These are phyloP conservation scores for Hypoxylon sp. DNA, from an alignment of 2,329 filamentous ascomycete species.

Conservation along the genomic window DNA sequence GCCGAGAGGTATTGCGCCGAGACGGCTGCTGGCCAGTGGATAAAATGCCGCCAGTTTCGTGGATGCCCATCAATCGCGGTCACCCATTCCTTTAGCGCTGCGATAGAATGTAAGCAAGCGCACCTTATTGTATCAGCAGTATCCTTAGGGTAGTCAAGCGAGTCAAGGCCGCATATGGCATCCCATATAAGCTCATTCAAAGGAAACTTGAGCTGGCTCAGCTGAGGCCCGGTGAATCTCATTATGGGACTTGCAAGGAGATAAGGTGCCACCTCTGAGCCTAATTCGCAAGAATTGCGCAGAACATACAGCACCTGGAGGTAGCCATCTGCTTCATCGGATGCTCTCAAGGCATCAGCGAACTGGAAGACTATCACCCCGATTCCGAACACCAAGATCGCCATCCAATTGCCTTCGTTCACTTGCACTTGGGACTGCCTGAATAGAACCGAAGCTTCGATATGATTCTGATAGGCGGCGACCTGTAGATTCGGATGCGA, in stretches of 20 bases:
- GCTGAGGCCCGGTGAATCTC: conserved; percentile 16
- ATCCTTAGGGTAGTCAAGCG: conserved; percentile 16
- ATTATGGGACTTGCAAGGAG: conserved; percentile 35
- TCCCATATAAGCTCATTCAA: conserved; percentile 24
- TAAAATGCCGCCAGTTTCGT: conserved; percentile 43
- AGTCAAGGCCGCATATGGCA: conserved; percentile 25
- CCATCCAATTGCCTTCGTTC: conserved; percentile 74
- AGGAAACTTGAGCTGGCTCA: background rate
- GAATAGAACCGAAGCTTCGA: conserved; percentile 62
- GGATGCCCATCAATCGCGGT: conserved; percentile 30
- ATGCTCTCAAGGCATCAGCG: conserved; percentile 20
- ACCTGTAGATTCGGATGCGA: conserved; percentile 25
- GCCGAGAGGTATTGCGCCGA: conserved; percentile 40
- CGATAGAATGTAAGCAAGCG: conserved; percentile 37
- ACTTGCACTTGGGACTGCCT: conserved; percentile 67
- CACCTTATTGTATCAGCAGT: conserved; percentile 21
- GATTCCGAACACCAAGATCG: conserved; percentile 43
- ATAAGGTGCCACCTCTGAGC: conserved; percentile 32
- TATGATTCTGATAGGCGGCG: conserved; percentile 41
- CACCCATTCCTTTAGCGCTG: conserved; percentile 41
- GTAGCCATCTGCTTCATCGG: conserved; percentile 28
- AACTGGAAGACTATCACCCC: conserved; percentile 47
- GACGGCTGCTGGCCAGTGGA: conserved; percentile 43
- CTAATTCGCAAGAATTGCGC: conserved; percentile 38
- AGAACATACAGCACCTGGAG: conserved; percentile 41